Conservation (phyloP, 2,329 filamentous ascomycete genomes). For the Fonsecaea pugnacius region DNA sequence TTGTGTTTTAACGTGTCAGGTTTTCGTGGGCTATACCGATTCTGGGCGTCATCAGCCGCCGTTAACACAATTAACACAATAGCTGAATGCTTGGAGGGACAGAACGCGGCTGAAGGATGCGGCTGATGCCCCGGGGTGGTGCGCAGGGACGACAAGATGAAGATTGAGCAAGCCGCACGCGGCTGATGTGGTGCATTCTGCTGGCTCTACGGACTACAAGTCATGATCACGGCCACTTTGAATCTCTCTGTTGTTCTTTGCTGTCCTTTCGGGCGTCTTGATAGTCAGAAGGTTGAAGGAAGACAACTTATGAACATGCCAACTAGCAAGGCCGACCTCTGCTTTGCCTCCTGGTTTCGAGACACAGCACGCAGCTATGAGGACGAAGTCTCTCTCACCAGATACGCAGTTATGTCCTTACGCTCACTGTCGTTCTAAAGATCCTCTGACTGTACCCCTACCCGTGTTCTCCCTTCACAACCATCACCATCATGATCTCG, state of each 20-base stretch:
- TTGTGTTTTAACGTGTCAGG: not conserved
- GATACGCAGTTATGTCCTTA: not conserved
- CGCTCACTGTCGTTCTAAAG: not conserved
- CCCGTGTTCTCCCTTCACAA: not conserved
- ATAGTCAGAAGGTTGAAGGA: not conserved
- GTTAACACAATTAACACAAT: conserved; percentile 6
- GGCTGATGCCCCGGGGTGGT: conserved; percentile 10
- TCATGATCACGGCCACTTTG: not conserved
- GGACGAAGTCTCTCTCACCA: not conserved
- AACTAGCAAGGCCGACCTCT: not conserved
- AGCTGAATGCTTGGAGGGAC: conserved; percentile 8
- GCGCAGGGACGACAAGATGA: not conserved
- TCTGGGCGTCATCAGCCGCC: conserved; percentile 6
- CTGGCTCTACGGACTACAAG: not conserved
- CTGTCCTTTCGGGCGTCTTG: not conserved
- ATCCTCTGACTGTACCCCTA: not conserved
- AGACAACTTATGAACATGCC: not conserved
- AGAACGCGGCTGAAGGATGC: conserved; percentile 9
- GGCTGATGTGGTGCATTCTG: not conserved
- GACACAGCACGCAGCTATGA: not conserved
- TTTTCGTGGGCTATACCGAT: conserved; percentile 12
- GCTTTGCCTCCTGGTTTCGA: not conserved
- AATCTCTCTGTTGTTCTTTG: not conserved
- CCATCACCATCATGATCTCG: not conserved
- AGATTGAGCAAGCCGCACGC: not conserved